phyloP scores from a whole-genome alignment of 805 yeast genomes.

The Ogataea zsoltii region DNA sequence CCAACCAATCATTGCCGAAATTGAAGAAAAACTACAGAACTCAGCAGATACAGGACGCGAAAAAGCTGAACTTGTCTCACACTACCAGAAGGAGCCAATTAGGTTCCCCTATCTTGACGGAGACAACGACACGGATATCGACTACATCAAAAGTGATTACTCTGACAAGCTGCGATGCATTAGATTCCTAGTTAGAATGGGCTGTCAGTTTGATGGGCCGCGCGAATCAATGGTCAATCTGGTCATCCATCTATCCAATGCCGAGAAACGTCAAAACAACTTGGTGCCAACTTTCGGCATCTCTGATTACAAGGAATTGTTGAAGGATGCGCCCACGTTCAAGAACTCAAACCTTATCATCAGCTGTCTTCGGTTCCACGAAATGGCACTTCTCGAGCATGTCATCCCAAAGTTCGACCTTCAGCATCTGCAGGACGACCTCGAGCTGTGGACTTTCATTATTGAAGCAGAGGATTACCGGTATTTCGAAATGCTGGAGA shows the following conservation, averaged over 20 bases:
- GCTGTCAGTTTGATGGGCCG: conserved; percentile 4
- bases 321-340: conserved; percentile 1
- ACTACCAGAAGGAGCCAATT: conserved; percentile 3
- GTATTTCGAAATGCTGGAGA: conserved; percentile 14
- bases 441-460: conserved; percentile 23
- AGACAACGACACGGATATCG: conserved; percentile 12
- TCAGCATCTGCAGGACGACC: conserved; percentile 13
- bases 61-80: conserved; percentile 1
- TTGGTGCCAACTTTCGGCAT: not conserved
- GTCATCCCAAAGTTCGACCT: conserved; percentile 9
- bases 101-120: conserved; percentile 19
- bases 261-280: conserved; percentile 3
- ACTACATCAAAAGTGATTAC: conserved; percentile 14
- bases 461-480: conserved; percentile 17
- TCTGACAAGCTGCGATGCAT: conserved; percentile 17
- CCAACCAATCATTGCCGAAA: not conserved
- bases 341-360: conserved; percentile 12
- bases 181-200: conserved; percentile 8
- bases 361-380: conserved; percentile 12
- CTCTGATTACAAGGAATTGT: not conserved
- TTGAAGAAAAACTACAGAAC: conserved; percentile 4
- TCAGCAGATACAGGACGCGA: not conserved
- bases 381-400: conserved; percentile 6
- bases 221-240: conserved; percentile 13
- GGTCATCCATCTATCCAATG: conserved; percentile 9